These are phyloP conservation scores for Coprinellus micaceus DNA, from an alignment of 768 basidiomycete species.

Conservation along the genomic window DNA sequence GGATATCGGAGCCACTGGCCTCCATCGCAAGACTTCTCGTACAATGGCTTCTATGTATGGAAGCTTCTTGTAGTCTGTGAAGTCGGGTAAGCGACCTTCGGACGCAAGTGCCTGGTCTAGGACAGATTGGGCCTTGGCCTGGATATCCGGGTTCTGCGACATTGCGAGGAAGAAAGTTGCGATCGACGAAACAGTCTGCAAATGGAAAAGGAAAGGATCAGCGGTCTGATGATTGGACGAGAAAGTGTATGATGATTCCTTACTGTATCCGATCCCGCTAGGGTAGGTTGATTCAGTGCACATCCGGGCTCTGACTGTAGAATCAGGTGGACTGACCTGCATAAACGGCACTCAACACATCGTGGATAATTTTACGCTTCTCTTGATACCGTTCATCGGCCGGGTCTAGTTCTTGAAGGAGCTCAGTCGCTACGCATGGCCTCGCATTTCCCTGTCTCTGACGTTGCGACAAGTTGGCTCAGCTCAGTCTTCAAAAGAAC, in stretches of 20 bases:
- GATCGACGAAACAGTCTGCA: conserved; percentile 7
- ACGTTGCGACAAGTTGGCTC: neutral
- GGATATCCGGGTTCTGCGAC: conserved; percentile 9
- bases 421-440: neutral
- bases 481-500: too few species aligned
- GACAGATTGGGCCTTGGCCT: conserved; percentile 9
- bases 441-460: neutral
- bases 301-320: neutral
- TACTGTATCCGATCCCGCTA: neutral
- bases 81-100: neutral
- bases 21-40: conserved; percentile 3
- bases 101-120: neutral
- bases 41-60: conserved; percentile 6
- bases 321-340: neutral
- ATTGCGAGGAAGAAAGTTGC: conserved; percentile 7
- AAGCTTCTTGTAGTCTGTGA: neutral
- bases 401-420: neutral
- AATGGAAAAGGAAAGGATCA: neutral
- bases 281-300: neutral
- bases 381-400: neutral
- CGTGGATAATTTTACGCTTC: neutral
- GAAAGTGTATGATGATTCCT: too few species aligned
- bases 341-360: neutral
- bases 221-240: too few species aligned
- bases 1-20: conserved; percentile 1